phyloP scores from a whole-genome alignment of 1,139 yeast genomes.

The Spathaspora sp. region DNA sequence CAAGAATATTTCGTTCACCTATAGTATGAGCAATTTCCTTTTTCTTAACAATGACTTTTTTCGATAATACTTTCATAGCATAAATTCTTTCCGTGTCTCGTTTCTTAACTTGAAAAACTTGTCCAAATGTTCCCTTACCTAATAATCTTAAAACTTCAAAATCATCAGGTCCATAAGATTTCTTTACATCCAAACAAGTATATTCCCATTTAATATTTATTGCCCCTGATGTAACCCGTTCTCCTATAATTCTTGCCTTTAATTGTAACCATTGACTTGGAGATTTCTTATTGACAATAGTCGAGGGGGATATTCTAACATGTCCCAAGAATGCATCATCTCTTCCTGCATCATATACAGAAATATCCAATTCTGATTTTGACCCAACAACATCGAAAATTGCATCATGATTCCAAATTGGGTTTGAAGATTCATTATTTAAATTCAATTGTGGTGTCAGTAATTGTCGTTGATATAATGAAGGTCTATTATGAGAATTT shows the following conservation, averaged over 20 bases:
- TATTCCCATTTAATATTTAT: conserved; percentile 75
- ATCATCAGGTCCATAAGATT: conserved; percentile 88
- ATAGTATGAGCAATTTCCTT: conserved; percentile 97
- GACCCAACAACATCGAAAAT: conserved; percentile 87
- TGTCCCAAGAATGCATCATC: conserved; percentile 88
- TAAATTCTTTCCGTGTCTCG: conserved; percentile 84
- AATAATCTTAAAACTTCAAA: conserved; percentile 85
- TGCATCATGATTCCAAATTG: conserved; percentile 89
- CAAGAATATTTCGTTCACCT: conserved; percentile 92
- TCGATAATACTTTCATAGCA: conserved; percentile 95
- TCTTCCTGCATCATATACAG: conserved; percentile 80
- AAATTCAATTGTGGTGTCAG: conserved; percentile 58
- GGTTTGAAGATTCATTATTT: conserved; percentile 46
- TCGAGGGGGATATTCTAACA: conserved; percentile 67
- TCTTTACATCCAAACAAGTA: conserved; percentile 59
- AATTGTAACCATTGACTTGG: conserved; percentile 70
- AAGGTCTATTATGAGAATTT: conserved; percentile 32
- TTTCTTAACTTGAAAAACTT: conserved; percentile 92
- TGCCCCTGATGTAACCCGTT: conserved; percentile 66
- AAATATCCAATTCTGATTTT: conserved; percentile 78
- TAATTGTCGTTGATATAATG: conserved; percentile 61
- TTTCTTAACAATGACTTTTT: conserved; percentile 92
- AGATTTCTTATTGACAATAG: conserved; percentile 32
- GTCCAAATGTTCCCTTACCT: conserved; percentile 98
- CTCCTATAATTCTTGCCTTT: conserved; percentile 73